Evolutionary conservation across 2,329 filamentous ascomycete species (phyloP).

Genomic region (Cyphellophora attinorum): DNA sequence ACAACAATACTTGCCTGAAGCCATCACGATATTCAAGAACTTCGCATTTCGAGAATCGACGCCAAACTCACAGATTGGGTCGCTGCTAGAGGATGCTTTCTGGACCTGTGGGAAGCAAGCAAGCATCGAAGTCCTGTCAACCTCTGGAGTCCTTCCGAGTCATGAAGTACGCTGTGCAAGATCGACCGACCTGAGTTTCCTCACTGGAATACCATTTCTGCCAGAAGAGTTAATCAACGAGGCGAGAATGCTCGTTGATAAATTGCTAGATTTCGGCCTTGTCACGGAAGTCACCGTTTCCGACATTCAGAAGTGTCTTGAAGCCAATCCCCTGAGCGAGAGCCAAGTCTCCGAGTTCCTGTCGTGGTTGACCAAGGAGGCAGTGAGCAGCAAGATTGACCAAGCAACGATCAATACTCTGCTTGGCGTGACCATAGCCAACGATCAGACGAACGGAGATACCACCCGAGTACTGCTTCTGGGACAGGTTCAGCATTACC

Average conservation of each 20-base stretch:
- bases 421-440: conserved; percentile 58
- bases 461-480: conserved; percentile 67
- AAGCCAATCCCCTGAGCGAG: conserved; percentile 69
- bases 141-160: conserved; percentile 75
- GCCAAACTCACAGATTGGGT: conserved; percentile 70
- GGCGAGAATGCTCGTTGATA: conserved; percentile 63
- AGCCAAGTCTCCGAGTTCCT: conserved; percentile 75
- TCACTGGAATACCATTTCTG: conserved; percentile 79
- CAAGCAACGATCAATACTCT: conserved; percentile 56
- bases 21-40: conserved; percentile 73
- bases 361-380: conserved; percentile 69
- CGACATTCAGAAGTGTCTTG: conserved; percentile 42
- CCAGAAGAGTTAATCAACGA: conserved; percentile 63
- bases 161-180: conserved; percentile 69
- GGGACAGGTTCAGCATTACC: conserved; percentile 62
- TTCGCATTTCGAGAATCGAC: conserved; percentile 88
- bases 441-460: conserved; percentile 48
- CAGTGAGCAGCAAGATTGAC: conserved; percentile 64
- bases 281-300: conserved; percentile 64
- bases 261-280: conserved; percentile 73
- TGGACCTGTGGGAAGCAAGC: conserved; percentile 83
- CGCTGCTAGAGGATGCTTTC: conserved; percentile 87
- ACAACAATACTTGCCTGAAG: conserved; percentile 61
- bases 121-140: conserved; percentile 80
- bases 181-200: conserved; percentile 64